Percentiles rank a stretch among this genome's conserved stretches.
These are phyloP conservation scores for Mucor saturninus DNA, from an alignment of 371 early-diverging fungal genomes.

Conservation along the genomic window DNA sequence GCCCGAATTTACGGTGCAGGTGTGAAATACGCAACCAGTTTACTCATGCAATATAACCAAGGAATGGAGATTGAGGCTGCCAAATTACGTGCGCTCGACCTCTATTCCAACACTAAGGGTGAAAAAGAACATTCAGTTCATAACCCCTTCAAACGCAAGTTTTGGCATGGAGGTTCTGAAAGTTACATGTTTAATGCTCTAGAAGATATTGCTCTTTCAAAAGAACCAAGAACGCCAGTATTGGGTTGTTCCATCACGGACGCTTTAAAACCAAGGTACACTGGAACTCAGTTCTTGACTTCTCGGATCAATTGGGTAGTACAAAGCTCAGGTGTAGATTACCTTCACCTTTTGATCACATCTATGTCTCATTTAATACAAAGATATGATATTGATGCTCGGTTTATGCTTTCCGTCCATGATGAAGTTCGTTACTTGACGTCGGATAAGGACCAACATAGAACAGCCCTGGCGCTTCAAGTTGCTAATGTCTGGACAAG, in stretches of 20 bases:
- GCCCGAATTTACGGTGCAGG: slow-evolving; percentile 97
- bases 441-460: slow-evolving; percentile 72
- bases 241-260: slow-evolving; percentile 89
- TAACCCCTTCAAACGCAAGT: slow-evolving; percentile 42
- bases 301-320: slow-evolving; percentile 97
- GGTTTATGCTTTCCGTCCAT: slow-evolving; percentile 95
- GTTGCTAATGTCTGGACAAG: slow-evolving; percentile 95
- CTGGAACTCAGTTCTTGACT: slow-evolving; percentile 77
- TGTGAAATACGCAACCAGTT: slow-evolving; percentile 78
- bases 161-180: slow-evolving; percentile 95
- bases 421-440: slow-evolving; percentile 95
- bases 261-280: slow-evolving; percentile 72
- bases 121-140: slow-evolving; percentile 48
- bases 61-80: slow-evolving; percentile 73
- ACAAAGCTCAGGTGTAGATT: slow-evolving; percentile 99
- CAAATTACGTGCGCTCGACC: slow-evolving; percentile 60
- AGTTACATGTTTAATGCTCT: slow-evolving; percentile 94
- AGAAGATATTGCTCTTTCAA: slow-evolving; percentile 80
- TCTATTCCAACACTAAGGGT: slow-evolving; percentile 91
- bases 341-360: slow-evolving; percentile 92
- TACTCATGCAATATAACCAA: slow-evolving; percentile 84
- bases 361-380: slow-evolving; percentile 87
- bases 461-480: slow-evolving; percentile 89
- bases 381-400: slow-evolving; percentile 76
- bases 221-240: slow-evolving; percentile 87